These are phyloP conservation scores for Barnettozyma pratensis DNA, from an alignment of 805 yeast species.

Conservation along the genomic window DNA sequence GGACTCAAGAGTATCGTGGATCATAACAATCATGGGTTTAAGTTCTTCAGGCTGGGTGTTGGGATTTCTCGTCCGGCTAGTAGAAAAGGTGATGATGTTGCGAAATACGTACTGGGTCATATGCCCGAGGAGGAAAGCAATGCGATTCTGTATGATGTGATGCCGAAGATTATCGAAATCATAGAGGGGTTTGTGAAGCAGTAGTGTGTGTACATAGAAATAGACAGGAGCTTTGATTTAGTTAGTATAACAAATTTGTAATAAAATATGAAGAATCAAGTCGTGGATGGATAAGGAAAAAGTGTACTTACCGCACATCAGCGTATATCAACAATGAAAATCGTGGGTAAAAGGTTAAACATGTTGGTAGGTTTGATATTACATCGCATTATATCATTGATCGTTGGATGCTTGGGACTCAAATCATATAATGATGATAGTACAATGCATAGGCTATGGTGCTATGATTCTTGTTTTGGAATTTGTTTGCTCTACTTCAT, in stretches of 20 bases:
- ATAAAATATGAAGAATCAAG: too few relatives aligned
- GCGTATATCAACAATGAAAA: too few relatives aligned
- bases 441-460: background rate
- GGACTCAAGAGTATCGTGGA: slow-evolving; percentile 61
- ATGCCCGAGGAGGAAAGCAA: slow-evolving; percentile 42
- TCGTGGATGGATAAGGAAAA: too few relatives aligned
- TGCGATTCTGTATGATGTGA: slow-evolving; percentile 33
- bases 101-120: slow-evolving; percentile 57
- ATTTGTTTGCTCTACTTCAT: background rate
- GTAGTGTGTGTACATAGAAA: background rate
- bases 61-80: slow-evolving; percentile 71
- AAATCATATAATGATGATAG: too few relatives aligned
- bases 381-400: too few relatives aligned
- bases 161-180: slow-evolving; percentile 35
- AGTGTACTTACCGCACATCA: too few relatives aligned
- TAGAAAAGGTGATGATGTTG: slow-evolving; percentile 38
- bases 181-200: slow-evolving; percentile 25
- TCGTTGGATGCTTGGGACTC: too few relatives aligned
- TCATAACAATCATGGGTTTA: slow-evolving; percentile 6
- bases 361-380: too few relatives aligned
- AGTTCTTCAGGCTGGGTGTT: slow-evolving; percentile 59
- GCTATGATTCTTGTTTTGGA: background rate
- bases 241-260: too few relatives aligned
- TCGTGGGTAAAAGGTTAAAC: too few relatives aligned
- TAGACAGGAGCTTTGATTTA: too few relatives aligned